phyloP scores from a whole-genome alignment of 306 rosid genomes.

The Fragaria iinumae region DNA sequence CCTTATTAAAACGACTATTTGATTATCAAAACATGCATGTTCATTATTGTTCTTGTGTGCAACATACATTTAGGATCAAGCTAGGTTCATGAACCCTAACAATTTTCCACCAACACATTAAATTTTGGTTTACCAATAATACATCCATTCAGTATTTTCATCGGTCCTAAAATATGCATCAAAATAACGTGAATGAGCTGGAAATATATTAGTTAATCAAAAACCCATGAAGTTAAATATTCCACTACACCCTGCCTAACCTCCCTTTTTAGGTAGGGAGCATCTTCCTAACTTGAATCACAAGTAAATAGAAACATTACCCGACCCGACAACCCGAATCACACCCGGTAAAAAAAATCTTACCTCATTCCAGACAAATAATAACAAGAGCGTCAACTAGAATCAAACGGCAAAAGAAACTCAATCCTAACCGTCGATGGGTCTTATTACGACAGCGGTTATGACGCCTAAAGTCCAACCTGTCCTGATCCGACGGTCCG shows the following conservation, averaged over 20 bases:
- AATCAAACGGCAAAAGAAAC: neutral
- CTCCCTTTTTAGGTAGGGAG: neutral
- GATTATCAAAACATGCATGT: neutral
- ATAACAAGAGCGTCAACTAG: slow-evolving; percentile 14
- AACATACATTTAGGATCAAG: neutral
- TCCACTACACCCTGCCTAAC: neutral
- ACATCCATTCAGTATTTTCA: neutral
- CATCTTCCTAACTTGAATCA: slow-evolving; percentile 14
- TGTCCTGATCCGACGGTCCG: slow-evolving; percentile 29
- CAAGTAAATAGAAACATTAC: neutral
- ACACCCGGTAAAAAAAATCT: neutral
- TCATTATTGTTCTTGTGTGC: neutral
- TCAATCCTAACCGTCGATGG: slow-evolving; percentile 30
- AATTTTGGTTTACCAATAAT: neutral
- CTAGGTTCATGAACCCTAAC: neutral
- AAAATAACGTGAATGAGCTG: neutral
- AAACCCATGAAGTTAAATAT: neutral
- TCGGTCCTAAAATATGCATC: neutral
- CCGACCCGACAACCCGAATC: neutral
- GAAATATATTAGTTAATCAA: neutral
- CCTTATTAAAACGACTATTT: too few relatives aligned
- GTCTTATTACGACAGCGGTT: slow-evolving; percentile 20
- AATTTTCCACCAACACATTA: neutral
- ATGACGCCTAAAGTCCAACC: slow-evolving; percentile 18
- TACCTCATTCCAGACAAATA: neutral